Conservation (phyloP, 176 grass and related monocot species). For the Luzula sylvatica region DNA sequence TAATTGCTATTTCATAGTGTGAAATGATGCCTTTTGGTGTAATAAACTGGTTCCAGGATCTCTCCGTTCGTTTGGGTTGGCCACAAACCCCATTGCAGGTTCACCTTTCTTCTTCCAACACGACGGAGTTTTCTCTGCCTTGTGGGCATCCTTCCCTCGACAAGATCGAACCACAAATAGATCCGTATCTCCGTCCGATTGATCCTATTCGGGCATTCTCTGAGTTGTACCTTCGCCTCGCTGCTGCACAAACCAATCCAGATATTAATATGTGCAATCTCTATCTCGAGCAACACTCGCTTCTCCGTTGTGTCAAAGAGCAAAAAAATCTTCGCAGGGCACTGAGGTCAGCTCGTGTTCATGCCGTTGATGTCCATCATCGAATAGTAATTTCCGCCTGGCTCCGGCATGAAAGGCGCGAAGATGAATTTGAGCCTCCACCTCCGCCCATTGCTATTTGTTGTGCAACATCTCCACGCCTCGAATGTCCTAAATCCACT, state of each 20-base stretch:
- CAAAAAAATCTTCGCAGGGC: conserved; percentile 49
- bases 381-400: conserved; percentile 82
- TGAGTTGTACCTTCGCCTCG: conserved; percentile 41
- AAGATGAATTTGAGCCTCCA: conserved; percentile 60
- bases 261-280: conserved; percentile 52
- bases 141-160: conserved; percentile 55
- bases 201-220: conserved; percentile 57
- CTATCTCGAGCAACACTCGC: conserved; percentile 74
- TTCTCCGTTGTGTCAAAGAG: conserved; percentile 49
- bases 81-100: conserved; percentile 24
- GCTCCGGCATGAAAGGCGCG: conserved; percentile 80
- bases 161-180: conserved; percentile 54
- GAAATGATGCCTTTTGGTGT: no score
- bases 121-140: conserved; percentile 44
- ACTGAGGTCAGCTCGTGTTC: conserved; percentile 55
- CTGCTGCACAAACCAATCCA: conserved; percentile 1
- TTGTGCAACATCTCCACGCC: conserved; percentile 45
- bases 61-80: conserved; percentile 22
- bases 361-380: conserved; percentile 60
- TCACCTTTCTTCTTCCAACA: conserved; percentile 32
- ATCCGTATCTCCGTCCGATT: conserved; percentile 57
- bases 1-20: no score
- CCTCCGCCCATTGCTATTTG: conserved; percentile 42
- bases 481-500: conserved; percentile 76
- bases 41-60: no score